Conservation (phyloP, 164 flowering plant genomes). For the Annona cherimola region DNA sequence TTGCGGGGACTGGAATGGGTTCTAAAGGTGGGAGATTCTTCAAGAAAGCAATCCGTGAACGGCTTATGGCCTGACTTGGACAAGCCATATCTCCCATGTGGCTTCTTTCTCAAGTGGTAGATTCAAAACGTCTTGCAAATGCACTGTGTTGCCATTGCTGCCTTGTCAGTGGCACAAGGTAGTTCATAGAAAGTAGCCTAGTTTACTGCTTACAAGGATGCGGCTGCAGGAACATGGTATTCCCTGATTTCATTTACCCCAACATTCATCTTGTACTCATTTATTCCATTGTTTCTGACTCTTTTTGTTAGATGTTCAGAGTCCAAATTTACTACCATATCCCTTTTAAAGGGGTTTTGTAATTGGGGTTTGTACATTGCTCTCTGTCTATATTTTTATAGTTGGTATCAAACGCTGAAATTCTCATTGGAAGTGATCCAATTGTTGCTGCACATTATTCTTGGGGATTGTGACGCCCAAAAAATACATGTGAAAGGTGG, state of each 20-base stretch:
- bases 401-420: no score
- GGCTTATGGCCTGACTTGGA: constrained; percentile 5
- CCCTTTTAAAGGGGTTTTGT: background rate
- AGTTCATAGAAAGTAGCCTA: background rate
- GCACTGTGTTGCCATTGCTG: background rate
- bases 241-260: background rate
- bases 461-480: no score
- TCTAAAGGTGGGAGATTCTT: constrained; percentile 66
- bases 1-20: constrained; percentile 61
- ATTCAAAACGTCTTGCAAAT: background rate
- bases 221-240: background rate
- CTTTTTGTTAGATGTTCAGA: background rate
- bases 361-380: background rate
- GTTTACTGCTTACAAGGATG: no score
- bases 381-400: background rate
- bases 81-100: background rate
- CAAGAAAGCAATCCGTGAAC: constrained; percentile 37
- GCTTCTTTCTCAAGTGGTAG: background rate
- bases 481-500: no score
- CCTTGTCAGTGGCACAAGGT: background rate
- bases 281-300: background rate
- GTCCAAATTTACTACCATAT: background rate
- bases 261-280: background rate
- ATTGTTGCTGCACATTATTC: no score
- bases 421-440: no score